A percentile compares a stretch with the other conserved stretches of the same genome.
phyloP scores from a whole-genome alignment of 257 asterid genomes.

The Salvia rosmarinus region DNA sequence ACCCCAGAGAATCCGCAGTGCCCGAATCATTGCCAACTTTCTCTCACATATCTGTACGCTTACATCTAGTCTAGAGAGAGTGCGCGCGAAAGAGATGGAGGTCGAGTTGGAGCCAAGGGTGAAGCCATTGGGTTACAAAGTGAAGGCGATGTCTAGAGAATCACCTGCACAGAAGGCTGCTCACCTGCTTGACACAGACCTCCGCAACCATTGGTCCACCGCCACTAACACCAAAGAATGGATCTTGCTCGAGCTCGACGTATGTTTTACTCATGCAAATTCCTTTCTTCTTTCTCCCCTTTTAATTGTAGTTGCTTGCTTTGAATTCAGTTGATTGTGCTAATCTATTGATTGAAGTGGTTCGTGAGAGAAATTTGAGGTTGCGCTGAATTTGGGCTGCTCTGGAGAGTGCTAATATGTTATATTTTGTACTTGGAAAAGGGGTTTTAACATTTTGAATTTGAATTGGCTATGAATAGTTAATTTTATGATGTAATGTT shows the following conservation, averaged over 20 bases:
- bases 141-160: constrained; percentile 90
- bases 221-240: constrained; percentile 96
- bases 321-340: constrained; percentile 18
- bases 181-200: constrained; percentile 86
- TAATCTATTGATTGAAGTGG: constrained; percentile 26
- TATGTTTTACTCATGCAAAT: constrained; percentile 40
- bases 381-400: constrained; percentile 18
- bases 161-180: constrained; percentile 88
- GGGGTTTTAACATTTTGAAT: constrained; percentile 9
- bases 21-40: constrained; percentile 29
- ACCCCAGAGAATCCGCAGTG: constrained; percentile 30
- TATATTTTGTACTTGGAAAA: background rate
- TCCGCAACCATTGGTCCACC: constrained; percentile 95
- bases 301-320: background rate
- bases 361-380: constrained; percentile 21
- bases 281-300: constrained; percentile 3
- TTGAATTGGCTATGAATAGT: background rate
- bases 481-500: too few species aligned
- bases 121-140: constrained; percentile 80
- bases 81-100: constrained; percentile 54
- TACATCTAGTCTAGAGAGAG: constrained; percentile 11
- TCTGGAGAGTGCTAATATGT: background rate
- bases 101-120: constrained; percentile 91
- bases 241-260: constrained; percentile 96
- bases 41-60: background rate